Percentiles rank a stretch among this genome's conserved stretches.
Evolutionary conservation across 345 rosid genomes (phyloP).

Genomic region (Pistacia vera): DNA sequence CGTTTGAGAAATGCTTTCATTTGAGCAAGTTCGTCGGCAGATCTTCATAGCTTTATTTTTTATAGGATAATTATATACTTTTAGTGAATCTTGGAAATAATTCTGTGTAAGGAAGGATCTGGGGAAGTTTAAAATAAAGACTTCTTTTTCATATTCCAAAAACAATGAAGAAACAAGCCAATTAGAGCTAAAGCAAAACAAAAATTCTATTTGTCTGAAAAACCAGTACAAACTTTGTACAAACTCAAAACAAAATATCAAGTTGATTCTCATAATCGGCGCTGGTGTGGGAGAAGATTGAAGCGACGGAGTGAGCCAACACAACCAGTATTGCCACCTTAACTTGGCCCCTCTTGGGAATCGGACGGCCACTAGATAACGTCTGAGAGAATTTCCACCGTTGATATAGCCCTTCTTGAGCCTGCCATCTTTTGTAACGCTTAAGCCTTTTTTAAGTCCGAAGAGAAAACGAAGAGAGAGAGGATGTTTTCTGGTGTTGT

Average conservation of each 20-base stretch:
- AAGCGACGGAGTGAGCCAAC: slow-evolving; percentile 58
- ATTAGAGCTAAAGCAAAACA: neutral
- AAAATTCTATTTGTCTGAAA: neutral
- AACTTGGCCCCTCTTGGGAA: slow-evolving; percentile 78
- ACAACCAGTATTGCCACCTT: slow-evolving; percentile 65
- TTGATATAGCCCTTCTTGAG: slow-evolving; percentile 27
- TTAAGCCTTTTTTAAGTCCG: neutral
- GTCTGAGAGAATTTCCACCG: slow-evolving; percentile 32
- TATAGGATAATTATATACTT: neutral
- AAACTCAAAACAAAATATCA: neutral
- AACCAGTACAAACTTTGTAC: neutral
- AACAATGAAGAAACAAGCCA: slow-evolving; percentile 13
- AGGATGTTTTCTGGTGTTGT: no score
- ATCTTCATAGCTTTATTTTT: neutral
- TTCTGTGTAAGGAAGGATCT: neutral
- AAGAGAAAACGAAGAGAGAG: neutral
- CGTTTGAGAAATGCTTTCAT: neutral
- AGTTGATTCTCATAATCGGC: slow-evolving; percentile 5
- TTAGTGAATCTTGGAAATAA: neutral
- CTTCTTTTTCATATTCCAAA: slow-evolving; percentile 3
- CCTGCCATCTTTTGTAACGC: slow-evolving; percentile 35
- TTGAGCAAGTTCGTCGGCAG: neutral
- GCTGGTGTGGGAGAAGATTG: slow-evolving; percentile 42
- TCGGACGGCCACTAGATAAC: slow-evolving; percentile 45
- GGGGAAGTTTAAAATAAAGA: neutral